Evolutionary conservation across 177 flowering plant species (phyloP).

Genomic region (Vitis hybrid): DNA sequence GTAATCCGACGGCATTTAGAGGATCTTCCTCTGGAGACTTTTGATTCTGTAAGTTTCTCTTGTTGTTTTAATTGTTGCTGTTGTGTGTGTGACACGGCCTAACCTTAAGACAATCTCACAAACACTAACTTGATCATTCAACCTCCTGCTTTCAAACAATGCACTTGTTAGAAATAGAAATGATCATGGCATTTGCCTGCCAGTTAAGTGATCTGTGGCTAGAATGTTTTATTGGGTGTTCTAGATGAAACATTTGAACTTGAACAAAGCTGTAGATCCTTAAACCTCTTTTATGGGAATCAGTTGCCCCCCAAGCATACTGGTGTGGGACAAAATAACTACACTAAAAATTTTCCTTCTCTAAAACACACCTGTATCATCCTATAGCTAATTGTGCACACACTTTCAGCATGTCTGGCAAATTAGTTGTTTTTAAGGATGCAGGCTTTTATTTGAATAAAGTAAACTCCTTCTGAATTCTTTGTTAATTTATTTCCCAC

Average conservation of each 20-base stretch:
- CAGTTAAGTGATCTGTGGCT: too few species aligned
- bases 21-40: constrained; percentile 86
- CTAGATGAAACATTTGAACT: too few species aligned
- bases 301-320: neutral
- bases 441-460: neutral
- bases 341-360: neutral
- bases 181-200: too few species aligned
- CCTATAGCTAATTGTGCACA: too few species aligned
- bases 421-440: too few species aligned
- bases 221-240: too few species aligned
- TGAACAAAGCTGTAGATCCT: neutral
- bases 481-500: neutral
- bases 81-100: neutral
- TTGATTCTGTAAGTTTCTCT: constrained; percentile 79
- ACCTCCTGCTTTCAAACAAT: too few species aligned
- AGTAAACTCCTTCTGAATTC: too few species aligned
- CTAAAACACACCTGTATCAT: neutral
- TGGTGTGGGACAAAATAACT: neutral
- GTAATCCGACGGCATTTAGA: constrained; percentile 85
- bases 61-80: neutral
- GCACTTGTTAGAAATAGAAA: too few species aligned
- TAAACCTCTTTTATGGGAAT: neutral
- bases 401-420: too few species aligned
- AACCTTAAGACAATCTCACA: too few species aligned
- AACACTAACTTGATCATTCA: too few species aligned